These are phyloP conservation scores for Emergomyces pasteurianus DNA, from an alignment of 2,329 filamentous ascomycete genomes.

Conservation along the genomic window DNA sequence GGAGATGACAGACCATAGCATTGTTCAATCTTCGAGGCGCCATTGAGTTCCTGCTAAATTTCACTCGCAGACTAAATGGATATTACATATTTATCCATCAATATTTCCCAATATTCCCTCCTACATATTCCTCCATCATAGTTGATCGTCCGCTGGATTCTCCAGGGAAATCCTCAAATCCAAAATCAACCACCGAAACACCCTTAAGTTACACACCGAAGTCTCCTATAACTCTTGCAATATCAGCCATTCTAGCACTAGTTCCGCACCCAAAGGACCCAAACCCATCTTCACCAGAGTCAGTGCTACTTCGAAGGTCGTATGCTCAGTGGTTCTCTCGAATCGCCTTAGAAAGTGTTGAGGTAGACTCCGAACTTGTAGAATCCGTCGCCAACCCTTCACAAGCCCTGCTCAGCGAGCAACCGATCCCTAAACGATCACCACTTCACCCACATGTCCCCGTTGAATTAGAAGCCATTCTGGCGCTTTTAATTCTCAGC, in stretches of 20 bases:
- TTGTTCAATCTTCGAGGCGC: not conserved
- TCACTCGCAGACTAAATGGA: conserved; percentile 27
- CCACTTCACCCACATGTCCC: conserved; percentile 29
- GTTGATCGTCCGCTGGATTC: conserved; percentile 25
- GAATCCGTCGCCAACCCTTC: conserved; percentile 29
- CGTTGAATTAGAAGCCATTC: conserved; percentile 30
- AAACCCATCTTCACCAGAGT: conserved; percentile 24
- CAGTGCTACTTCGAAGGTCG: conserved; percentile 25
- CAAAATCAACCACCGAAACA: conserved; percentile 17
- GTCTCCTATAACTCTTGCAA: conserved; percentile 33
- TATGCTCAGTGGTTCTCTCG: conserved; percentile 31
- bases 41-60: conserved; percentile 10
- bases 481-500: conserved; percentile 32
- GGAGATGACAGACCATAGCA: not conserved
- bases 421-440: conserved; percentile 22
- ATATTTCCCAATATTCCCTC: conserved; percentile 36
- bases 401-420: conserved; percentile 25
- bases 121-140: conserved; percentile 19
- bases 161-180: conserved; percentile 18
- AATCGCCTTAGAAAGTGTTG: conserved; percentile 27
- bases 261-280: conserved; percentile 31
- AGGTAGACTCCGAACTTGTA: conserved; percentile 32
- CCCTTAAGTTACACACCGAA: conserved; percentile 24
- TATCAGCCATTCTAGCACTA: conserved; percentile 32
- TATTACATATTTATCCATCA: conserved; percentile 36